A percentile compares a stretch with the other conserved stretches of the same genome.
phyloP scores from a whole-genome alignment of 352 stramenopile genomes.

The Albugo candida region DNA sequence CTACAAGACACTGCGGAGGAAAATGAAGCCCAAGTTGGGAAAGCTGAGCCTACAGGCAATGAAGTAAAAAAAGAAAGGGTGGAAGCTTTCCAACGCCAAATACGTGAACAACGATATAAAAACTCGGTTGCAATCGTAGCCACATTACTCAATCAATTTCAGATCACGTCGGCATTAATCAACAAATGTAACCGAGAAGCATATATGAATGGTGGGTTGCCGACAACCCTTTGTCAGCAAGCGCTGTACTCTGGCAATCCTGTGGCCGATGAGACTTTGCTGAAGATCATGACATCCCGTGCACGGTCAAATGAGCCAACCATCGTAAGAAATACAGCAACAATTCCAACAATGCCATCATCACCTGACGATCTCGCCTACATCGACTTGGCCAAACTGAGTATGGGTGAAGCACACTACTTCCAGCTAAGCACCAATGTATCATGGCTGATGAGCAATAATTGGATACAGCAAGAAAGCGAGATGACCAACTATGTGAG shows the following conservation, averaged over 20 bases:
- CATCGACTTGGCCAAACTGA: conserved; percentile 4
- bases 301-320: neutral
- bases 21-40: conserved; percentile 1
- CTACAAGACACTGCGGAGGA: conserved; percentile 1
- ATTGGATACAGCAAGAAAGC: neutral
- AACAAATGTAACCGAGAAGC: conserved; percentile 1
- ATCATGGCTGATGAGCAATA: conserved; percentile 1
- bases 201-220: conserved; percentile 2
- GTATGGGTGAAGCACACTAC: conserved; percentile 1
- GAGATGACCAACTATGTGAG: neutral
- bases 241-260: conserved; percentile 1
- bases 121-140: conserved; percentile 1
- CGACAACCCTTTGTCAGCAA: neutral
- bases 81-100: conserved; percentile 2
- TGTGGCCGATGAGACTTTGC: neutral
- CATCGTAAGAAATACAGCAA: neutral
- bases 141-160: conserved; percentile 2
- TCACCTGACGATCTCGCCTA: conserved; percentile 2
- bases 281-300: neutral
- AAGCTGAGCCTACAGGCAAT: neutral
- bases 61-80: conserved; percentile 4
- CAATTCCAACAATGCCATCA: conserved; percentile 2
- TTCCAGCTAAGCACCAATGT: conserved; percentile 4
- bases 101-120: conserved; percentile 1
- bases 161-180: conserved; percentile 2